These are phyloP conservation scores for Xylariaceae sp. DNA, from an alignment of 2,329 filamentous ascomycete species.

Conservation along the genomic window DNA sequence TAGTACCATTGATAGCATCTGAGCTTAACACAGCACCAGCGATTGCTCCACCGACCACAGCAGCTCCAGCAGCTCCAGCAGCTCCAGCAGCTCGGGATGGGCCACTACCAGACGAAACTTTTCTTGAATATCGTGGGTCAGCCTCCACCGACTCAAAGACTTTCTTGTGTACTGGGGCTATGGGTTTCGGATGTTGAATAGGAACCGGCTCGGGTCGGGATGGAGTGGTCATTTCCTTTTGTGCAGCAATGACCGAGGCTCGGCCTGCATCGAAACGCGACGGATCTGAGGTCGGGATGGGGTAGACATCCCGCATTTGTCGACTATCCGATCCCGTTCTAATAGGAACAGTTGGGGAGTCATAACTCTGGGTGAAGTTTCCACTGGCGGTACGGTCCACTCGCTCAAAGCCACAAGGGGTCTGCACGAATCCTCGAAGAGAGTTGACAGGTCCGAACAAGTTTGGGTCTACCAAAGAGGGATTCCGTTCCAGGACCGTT, in stretches of 20 bases:
- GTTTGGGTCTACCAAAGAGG: slow-evolving; percentile 52
- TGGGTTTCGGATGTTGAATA: slow-evolving; percentile 82
- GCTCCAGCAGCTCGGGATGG: slow-evolving; percentile 44
- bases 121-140: slow-evolving; percentile 33
- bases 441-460: slow-evolving; percentile 60
- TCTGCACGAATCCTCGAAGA: slow-evolving; percentile 52
- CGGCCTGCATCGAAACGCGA: slow-evolving; percentile 55
- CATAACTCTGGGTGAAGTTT: slow-evolving; percentile 32
- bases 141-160: slow-evolving; percentile 56
- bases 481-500: slow-evolving; percentile 28
- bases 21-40: slow-evolving; percentile 43
- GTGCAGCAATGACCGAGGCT: slow-evolving; percentile 44
- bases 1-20: slow-evolving; percentile 49
- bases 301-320: slow-evolving; percentile 61
- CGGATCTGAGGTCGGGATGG: slow-evolving; percentile 64
- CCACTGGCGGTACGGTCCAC: slow-evolving; percentile 27
- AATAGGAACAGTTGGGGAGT: slow-evolving; percentile 31
- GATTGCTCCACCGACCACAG: slow-evolving; percentile 45
- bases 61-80: slow-evolving; percentile 47
- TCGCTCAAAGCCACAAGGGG: slow-evolving; percentile 52
- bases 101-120: slow-evolving; percentile 35
- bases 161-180: slow-evolving; percentile 65
- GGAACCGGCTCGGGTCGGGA: slow-evolving; percentile 58
- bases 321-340: slow-evolving; percentile 34
- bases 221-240: slow-evolving; percentile 37